Percentiles rank a stretch among this genome's conserved stretches.
These are phyloP conservation scores for Acanthamoeba triangularis DNA, from an alignment of 208 protist genomes.

Conservation along the genomic window DNA sequence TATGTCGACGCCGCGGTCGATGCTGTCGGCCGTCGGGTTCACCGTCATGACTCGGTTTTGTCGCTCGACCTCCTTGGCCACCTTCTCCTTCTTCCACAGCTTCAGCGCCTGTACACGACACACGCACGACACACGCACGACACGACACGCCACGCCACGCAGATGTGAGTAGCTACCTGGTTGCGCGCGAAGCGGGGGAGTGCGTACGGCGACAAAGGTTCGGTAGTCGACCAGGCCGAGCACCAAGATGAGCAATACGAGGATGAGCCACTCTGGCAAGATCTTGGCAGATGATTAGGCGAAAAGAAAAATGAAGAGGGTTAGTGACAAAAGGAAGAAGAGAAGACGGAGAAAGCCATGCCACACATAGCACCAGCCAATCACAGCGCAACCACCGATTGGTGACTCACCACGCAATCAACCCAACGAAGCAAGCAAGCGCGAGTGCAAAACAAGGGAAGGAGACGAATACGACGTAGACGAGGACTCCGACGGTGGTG, in stretches of 20 bases:
- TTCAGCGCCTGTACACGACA: neutral
- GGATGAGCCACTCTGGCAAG: conserved; percentile 57
- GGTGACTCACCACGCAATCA: neutral
- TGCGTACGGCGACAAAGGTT: conserved; percentile 39
- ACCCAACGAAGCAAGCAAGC: no score
- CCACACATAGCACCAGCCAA: neutral
- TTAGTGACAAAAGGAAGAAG: no score
- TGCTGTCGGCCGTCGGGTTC: neutral
- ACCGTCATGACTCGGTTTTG: neutral
- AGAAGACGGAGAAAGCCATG: no score
- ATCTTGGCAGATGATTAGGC: neutral
- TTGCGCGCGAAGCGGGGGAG: neutral
- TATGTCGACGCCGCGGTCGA: neutral
- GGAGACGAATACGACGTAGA: conserved; percentile 75
- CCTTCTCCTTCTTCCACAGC: conserved; percentile 10
- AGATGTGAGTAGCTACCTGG: no score
- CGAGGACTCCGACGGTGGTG: conserved; percentile 86
- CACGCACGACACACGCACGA: no score
- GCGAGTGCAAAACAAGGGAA: no score
- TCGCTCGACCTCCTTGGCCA: neutral
- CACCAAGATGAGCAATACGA: conserved; percentile 23
- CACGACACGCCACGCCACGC: no score
- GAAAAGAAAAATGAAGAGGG: no score
- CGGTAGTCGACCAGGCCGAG: conserved; percentile 44
- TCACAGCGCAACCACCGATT: neutral